These are phyloP conservation scores for Isabelozyma heimii DNA, from an alignment of 805 yeast genomes.

Conservation along the genomic window DNA sequence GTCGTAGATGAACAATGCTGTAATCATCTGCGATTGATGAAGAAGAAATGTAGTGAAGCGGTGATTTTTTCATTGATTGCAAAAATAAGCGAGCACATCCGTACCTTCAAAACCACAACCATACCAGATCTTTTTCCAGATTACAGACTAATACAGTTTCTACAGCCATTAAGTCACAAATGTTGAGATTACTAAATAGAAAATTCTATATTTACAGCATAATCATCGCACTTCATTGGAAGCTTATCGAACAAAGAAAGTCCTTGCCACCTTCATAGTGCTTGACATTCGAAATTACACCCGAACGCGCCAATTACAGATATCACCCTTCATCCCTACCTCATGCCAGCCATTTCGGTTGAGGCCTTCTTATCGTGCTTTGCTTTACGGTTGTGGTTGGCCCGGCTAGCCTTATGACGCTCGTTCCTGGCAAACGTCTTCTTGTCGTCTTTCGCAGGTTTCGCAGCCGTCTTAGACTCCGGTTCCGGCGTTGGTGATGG, in stretches of 20 bases:
- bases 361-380: slow-evolving; percentile 58
- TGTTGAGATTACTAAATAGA: too few relatives aligned
- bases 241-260: too few relatives aligned
- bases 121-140: too few relatives aligned
- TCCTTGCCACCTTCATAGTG: too few relatives aligned
- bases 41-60: not conserved
- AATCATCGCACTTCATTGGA: too few relatives aligned
- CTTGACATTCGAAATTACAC: too few relatives aligned
- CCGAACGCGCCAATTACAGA: too few relatives aligned
- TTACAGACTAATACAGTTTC: too few relatives aligned
- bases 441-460: slow-evolving; percentile 16
- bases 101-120: too few relatives aligned
- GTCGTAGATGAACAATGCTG: slow-evolving; percentile 78
- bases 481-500: not conserved
- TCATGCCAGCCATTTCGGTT: slow-evolving; percentile 22
- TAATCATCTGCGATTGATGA: slow-evolving; percentile 54
- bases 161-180: too few relatives aligned
- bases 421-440: slow-evolving; percentile 45
- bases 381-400: slow-evolving; percentile 64
- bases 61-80: not conserved
- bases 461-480: not conserved
- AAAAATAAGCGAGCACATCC: not conserved
- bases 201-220: too few relatives aligned
- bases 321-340: slow-evolving; percentile 2
- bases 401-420: slow-evolving; percentile 53